These are phyloP conservation scores for Syzygium grande DNA, from an alignment of 345 rosid species.

Conservation along the genomic window DNA sequence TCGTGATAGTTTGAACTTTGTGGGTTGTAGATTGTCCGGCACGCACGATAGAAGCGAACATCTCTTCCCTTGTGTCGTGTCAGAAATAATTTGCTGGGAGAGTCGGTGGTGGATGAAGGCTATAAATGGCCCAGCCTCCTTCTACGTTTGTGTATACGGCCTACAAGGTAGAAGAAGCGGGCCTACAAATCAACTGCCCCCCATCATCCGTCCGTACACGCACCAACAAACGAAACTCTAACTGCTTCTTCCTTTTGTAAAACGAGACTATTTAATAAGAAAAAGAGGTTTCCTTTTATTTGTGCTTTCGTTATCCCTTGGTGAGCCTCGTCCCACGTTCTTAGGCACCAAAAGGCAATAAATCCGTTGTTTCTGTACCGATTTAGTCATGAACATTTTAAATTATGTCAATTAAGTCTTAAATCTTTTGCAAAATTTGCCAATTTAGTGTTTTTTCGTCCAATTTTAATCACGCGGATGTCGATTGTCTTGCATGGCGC, in stretches of 20 bases:
- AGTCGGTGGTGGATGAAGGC: background rate
- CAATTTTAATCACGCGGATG: no score
- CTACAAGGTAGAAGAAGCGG: background rate
- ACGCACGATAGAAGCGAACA: background rate
- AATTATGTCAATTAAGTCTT: rapidly evolving
- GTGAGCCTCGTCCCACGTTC: background rate
- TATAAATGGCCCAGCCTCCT: background rate
- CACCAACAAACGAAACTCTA: background rate
- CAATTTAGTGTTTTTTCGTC: rapidly evolving
- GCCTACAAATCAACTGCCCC: background rate
- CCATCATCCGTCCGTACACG: background rate
- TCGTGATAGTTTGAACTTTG: background rate
- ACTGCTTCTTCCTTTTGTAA: background rate
- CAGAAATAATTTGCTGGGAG: background rate
- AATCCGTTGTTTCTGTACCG: rapidly evolving
- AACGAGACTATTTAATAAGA: background rate
- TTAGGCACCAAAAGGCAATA: background rate
- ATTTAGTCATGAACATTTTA: background rate
- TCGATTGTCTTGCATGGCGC: no score
- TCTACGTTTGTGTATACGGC: no score
- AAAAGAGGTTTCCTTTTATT: background rate
- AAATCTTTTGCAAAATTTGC: no score
- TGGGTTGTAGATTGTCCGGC: background rate
- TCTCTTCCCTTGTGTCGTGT: background rate
- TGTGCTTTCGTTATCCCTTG: background rate